These are phyloP conservation scores for Halophytophthora polymorphica DNA, from an alignment of 352 stramenopile species.

Conservation along the genomic window DNA sequence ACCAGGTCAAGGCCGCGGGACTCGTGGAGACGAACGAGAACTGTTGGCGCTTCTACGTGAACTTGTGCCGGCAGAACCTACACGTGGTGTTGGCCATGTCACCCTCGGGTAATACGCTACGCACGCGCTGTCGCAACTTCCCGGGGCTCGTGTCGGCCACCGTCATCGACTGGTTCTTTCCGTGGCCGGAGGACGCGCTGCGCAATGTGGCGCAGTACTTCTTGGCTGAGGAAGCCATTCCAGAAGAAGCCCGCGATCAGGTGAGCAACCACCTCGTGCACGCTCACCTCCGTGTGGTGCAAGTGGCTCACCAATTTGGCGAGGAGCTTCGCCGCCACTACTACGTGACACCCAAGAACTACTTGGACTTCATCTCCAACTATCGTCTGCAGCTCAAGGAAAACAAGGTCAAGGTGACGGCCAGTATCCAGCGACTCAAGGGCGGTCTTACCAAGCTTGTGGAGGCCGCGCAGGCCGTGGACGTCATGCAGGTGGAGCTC, in stretches of 20 bases:
- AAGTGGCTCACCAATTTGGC: constrained; percentile 87
- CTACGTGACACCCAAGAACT: constrained; percentile 98
- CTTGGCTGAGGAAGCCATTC: constrained; percentile 88
- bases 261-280: constrained; percentile 91
- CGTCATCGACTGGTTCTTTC: constrained; percentile 97
- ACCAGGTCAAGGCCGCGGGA: constrained; percentile 87
- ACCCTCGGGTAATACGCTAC: constrained; percentile 90
- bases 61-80: constrained; percentile 91
- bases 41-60: constrained; percentile 94
- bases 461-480: constrained; percentile 90
- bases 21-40: constrained; percentile 92
- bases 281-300: constrained; percentile 89
- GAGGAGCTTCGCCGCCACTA: constrained; percentile 91
- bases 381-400: constrained; percentile 90
- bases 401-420: constrained; percentile 89
- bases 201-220: constrained; percentile 93
- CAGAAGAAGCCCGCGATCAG: constrained; percentile 76
- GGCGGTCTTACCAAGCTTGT: constrained; percentile 93
- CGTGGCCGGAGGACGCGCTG: constrained; percentile 93
- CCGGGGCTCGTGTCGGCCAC: constrained; percentile 90
- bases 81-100: constrained; percentile 95
- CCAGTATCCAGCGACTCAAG: constrained; percentile 86
- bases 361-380: constrained; percentile 94
- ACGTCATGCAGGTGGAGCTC: constrained; percentile 93
- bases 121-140: constrained; percentile 94